Conservation (phyloP, 2,329 filamentous ascomycete species). For the Taxawa tesnikishii region DNA sequence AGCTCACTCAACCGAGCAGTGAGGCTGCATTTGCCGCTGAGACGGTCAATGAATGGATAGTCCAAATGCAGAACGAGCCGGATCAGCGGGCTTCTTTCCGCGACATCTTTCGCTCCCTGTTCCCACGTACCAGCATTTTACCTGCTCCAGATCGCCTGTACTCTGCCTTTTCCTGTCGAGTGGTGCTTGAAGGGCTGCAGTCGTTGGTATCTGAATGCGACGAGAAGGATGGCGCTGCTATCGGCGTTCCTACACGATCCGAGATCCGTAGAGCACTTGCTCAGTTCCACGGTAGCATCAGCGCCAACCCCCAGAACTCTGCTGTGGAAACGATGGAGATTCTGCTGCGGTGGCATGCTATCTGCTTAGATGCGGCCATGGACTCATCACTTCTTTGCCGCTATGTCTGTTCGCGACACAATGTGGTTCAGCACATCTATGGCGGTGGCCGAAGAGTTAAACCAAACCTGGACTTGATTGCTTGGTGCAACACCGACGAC, state of each 20-base stretch:
- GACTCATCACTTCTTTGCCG: slow-evolving; percentile 28
- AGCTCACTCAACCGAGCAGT: slow-evolving; percentile 25
- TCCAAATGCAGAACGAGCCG: slow-evolving; percentile 20
- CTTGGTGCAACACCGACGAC: slow-evolving; percentile 26
- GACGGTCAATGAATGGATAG: slow-evolving; percentile 28
- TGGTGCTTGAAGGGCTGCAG: slow-evolving; percentile 32
- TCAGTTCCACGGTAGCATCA: slow-evolving; percentile 27
- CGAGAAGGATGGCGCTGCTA: slow-evolving; percentile 22
- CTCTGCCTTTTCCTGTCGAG: slow-evolving; percentile 26
- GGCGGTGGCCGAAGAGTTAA: slow-evolving; percentile 17
- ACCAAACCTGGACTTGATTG: slow-evolving; percentile 21
- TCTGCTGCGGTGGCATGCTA: slow-evolving; percentile 31
- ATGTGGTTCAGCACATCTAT: slow-evolving; percentile 28
- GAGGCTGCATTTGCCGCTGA: slow-evolving; percentile 29
- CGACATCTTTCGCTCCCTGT: slow-evolving; percentile 27
- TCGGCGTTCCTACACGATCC: slow-evolving; percentile 27
- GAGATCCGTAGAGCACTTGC: slow-evolving; percentile 27
- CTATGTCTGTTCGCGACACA: slow-evolving; percentile 25
- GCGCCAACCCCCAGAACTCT: slow-evolving; percentile 17
- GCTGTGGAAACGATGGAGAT: slow-evolving; percentile 26
- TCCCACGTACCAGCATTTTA: slow-evolving; percentile 24
- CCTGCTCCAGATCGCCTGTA: background rate
- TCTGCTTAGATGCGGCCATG: slow-evolving; percentile 30
- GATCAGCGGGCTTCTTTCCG: slow-evolving; percentile 25
- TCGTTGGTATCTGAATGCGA: slow-evolving; percentile 29